These are phyloP conservation scores for Pythium monospermum DNA, from an alignment of 352 stramenopile species.

Conservation along the genomic window DNA sequence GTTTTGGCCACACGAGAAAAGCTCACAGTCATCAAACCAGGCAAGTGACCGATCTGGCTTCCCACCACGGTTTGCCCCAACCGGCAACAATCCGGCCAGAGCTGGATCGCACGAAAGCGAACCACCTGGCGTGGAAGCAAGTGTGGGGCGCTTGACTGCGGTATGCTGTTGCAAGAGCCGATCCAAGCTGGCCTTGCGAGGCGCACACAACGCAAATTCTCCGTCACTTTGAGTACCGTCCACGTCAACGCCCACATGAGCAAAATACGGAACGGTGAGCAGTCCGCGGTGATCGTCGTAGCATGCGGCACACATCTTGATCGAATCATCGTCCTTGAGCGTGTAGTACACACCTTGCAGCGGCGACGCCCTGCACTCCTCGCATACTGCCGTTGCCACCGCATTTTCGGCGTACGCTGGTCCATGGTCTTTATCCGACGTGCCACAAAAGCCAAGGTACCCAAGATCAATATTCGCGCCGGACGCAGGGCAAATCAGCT, in stretches of 20 bases:
- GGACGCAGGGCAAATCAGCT: constrained; percentile 57
- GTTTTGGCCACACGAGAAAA: constrained; percentile 87
- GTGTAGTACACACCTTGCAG: constrained; percentile 56
- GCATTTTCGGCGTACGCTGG: constrained; percentile 65
- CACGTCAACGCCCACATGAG: constrained; percentile 25
- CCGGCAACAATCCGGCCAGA: not conserved
- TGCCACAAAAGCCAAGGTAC: constrained; percentile 74
- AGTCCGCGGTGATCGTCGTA: constrained; percentile 77
- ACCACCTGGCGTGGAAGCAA: not conserved
- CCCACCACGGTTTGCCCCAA: not conserved
- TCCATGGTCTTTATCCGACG: constrained; percentile 77
- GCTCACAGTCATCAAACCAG: constrained; percentile 77
- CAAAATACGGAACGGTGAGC: constrained; percentile 45
- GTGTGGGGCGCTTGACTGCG: constrained; percentile 34
- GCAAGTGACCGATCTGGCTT: constrained; percentile 15
- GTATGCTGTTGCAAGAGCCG: constrained; percentile 39
- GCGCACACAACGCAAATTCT: constrained; percentile 37
- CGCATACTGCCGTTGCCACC: constrained; percentile 12
- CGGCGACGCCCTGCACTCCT: constrained; percentile 51
- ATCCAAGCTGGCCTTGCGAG: constrained; percentile 45
- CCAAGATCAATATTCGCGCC: constrained; percentile 83
- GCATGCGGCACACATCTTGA: constrained; percentile 64
- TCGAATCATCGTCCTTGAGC: constrained; percentile 42
- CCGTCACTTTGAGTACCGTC: constrained; percentile 32
- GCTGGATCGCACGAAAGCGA: constrained; percentile 1